Conservation (phyloP, 768 basidiomycete genomes). For the Glaciozyma martinii region DNA sequence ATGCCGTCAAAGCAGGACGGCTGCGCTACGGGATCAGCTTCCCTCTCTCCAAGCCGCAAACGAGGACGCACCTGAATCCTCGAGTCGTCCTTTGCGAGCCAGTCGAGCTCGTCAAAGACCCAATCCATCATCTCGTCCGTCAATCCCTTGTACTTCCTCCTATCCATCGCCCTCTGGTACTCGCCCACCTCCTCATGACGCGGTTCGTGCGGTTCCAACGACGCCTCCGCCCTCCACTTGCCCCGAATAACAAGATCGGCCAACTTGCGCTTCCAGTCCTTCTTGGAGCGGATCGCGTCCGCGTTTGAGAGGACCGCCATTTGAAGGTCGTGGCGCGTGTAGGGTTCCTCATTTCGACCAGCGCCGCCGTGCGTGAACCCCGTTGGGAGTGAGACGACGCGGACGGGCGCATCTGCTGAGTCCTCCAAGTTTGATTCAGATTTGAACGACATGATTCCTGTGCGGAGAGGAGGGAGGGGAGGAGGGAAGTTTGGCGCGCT, state of each 20-base stretch:
- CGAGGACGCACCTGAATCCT: neutral
- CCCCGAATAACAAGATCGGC: neutral
- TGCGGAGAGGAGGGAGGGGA: no score
- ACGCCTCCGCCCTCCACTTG: conserved; percentile 3
- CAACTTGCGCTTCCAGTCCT: neutral
- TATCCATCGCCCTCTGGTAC: no score
- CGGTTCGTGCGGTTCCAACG: neutral
- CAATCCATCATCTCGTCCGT: conserved; percentile 10
- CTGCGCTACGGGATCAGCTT: conserved; percentile 6
- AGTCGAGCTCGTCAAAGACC: neutral
- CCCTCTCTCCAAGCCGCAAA: neutral
- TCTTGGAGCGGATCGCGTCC: neutral
- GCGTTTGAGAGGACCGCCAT: neutral
- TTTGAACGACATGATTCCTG: no score
- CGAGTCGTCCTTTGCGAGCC: neutral
- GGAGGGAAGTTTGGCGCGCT: no score
- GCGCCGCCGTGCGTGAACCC: no score
- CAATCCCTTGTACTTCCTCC: neutral
- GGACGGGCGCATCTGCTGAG: no score
- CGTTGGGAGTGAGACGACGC: no score
- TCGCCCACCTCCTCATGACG: neutral
- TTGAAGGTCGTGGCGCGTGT: neutral
- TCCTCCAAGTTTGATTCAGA: no score
- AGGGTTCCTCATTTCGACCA: neutral
- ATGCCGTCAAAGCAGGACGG: conserved; percentile 31